Evolutionary conservation across 768 basidiomycete species (phyloP), one percentile per base, ranked within the genome.

Genomic region (Mrakia gelida): DNA sequence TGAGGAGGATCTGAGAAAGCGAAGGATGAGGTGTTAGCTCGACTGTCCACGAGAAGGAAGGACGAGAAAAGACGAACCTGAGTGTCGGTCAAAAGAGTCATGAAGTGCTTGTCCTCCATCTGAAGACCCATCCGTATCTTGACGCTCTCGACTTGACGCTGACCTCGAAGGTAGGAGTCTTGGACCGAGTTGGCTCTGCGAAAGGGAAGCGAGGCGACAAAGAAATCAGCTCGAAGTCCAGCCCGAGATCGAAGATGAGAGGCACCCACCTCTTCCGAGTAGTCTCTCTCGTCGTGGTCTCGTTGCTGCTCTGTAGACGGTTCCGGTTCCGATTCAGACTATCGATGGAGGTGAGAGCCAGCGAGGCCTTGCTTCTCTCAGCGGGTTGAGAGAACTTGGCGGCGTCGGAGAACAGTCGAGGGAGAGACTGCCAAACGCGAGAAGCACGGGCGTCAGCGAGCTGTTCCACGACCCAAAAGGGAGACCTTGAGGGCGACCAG

Each of bases 21-120:
- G 16, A 23, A 18, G 10, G 45, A 30, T n/a, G n/a, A 32, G 45
- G 23, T 18, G 23, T 70, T 41, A 56, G 71, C 71, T 52, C 49
- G 49, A 21, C 0, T 13, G 2, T 52, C 49, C 8, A 72, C 0
- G 43, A 11, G 30, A 21, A n/a, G 71, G 15, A 8, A 71, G 43
- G 49, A 30, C 15, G 21, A 8, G 26, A 56, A 56, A 11, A 30
- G 28, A 52, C 3, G 71, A 26, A 18, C 94, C 85, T 94, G 92
- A 2, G 94, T 93, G 81, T 97, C 94, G 30, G 95, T 87, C 71
- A 99, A 86, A 59, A 87, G 88, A 6, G 90, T 87, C 82, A 95
- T 93, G 85, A 98, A 99, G 6, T 91, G 89, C 83, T 88, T 91
- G 84, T 98, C 97, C 83, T 99, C 97, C 89, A 98, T 93, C 85